Conservation (phyloP, 176 grass and related monocot genomes). For the Microstegium vimineum region DNA sequence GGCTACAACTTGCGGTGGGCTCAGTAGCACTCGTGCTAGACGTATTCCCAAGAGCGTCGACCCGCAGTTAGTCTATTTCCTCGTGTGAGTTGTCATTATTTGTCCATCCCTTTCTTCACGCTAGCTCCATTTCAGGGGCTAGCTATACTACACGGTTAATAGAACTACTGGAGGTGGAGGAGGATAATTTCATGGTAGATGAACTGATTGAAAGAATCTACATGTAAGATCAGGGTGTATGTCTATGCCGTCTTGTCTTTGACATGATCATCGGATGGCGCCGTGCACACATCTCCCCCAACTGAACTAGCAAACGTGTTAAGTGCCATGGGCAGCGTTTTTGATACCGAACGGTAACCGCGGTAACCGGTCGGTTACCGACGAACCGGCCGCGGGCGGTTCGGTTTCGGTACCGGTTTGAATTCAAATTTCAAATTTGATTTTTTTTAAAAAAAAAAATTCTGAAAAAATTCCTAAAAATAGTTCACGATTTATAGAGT, state of each 20-base stretch:
- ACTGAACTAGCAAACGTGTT: background rate
- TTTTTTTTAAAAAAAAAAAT: too few relatives aligned
- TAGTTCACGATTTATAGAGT: too few relatives aligned
- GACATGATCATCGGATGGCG: background rate
- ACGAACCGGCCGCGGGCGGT: too few relatives aligned
- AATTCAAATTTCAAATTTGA: too few relatives aligned
- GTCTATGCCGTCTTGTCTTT: background rate
- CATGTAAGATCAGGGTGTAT: background rate
- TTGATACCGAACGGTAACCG: too few relatives aligned
- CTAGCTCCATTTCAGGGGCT: background rate
- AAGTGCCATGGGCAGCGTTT: too few relatives aligned
- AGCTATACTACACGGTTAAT: background rate
- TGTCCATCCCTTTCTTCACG: background rate
- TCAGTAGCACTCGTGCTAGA: background rate
- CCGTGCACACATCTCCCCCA: background rate
- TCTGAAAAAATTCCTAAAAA: too few relatives aligned
- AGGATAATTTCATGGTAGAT: background rate
- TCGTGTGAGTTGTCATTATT: background rate
- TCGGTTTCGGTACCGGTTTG: too few relatives aligned
- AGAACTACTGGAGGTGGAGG: too few relatives aligned
- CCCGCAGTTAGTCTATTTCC: conserved; percentile 23
- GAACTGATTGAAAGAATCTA: background rate
- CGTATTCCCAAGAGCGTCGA: conserved; percentile 29
- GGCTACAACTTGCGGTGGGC: background rate
- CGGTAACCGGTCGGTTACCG: too few relatives aligned